Evolutionary conservation across 768 basidiomycete genomes (phyloP), one percentile per base, ranked within the genome.

Genomic region (Xerocomus spinulosus): DNA sequence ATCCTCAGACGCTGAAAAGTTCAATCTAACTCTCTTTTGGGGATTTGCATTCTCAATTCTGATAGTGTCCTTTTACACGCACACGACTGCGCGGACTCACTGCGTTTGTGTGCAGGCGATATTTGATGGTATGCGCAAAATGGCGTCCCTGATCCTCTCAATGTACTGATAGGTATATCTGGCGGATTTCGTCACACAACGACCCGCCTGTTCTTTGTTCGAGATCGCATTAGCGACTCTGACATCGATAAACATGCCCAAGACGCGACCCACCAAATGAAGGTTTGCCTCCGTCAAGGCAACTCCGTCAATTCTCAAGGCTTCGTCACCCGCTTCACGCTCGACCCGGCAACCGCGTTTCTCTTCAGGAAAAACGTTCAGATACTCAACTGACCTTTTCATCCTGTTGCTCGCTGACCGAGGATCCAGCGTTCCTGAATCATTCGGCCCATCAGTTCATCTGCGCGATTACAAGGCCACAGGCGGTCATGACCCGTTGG

Each of bases 321-420:
- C 39, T 53, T 74, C 44, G 62, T 63, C 2, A 66, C 64, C 1
- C 68, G 74, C 3, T 80, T 79, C 59, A 79, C 80, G 1, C 61
- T 83, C 28, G 81, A 83, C 55, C 78, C 77, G 1, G 78, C 78
- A 0, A 75, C 79, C 0, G 76, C 77, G 21, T 81, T 82, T 55
- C 68, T 81, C 9, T 79, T 80, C 49, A 77, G 79, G 25, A 58
- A 59, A 14, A 58, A 68, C 17, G 73, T 72, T 9, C 30, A 67
- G 66, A 0, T 62, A 74, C 26, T 60, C 66, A 0, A 70, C 70
- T 12, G 70, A 72, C 14, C 68, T 77, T 30, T 51, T 54, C 26
- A 73, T 58, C 50, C 71, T 66, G 33, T 56, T 46, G 0, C 51
- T 51, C 21, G 60, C 47, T 42, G 38, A 64, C 44, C 36, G 56